Evolutionary conservation across 768 basidiomycete species (phyloP).

Genomic region (Serendipita sp.): DNA sequence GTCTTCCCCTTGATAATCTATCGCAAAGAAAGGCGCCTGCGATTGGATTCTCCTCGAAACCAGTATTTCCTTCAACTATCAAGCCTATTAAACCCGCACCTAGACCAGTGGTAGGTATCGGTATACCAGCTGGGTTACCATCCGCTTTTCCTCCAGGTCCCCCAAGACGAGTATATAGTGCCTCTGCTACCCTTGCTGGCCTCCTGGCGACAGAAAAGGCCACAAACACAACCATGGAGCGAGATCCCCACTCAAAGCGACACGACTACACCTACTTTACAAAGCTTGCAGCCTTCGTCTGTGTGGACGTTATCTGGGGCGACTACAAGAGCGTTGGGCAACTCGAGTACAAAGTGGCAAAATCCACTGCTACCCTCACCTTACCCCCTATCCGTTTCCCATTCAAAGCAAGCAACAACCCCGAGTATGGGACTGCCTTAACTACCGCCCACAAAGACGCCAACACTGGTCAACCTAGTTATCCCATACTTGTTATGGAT

Average conservation of each 20-base stretch:
- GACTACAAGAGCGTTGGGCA: background rate
- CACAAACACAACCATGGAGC: conserved; percentile 71
- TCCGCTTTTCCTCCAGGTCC: background rate
- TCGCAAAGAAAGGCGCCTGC: background rate
- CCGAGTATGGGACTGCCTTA: conserved; percentile 29
- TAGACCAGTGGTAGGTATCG: background rate
- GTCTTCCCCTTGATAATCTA: background rate
- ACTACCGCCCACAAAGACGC: conserved; percentile 63
- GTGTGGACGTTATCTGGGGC: conserved; percentile 69
- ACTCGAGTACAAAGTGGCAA: background rate
- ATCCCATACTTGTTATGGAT: conserved; percentile 56
- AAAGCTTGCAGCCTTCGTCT: conserved; percentile 55
- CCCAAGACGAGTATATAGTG: conserved; percentile 9
- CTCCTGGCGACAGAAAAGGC: conserved; percentile 60
- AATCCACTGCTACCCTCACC: background rate
- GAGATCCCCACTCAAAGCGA: conserved; percentile 76
- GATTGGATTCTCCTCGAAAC: background rate
- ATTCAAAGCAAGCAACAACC: background rate
- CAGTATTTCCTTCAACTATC: background rate
- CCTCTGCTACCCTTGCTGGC: conserved; percentile 21
- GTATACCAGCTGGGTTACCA: background rate
- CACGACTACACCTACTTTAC: conserved; percentile 81
- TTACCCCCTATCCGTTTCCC: background rate
- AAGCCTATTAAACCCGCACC: background rate
- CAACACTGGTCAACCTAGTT: conserved; percentile 37